Evolutionary conservation across 345 rosid genomes (phyloP), one percentile per base, ranked within the genome.

Genomic region (Lumnitzera littorea): DNA sequence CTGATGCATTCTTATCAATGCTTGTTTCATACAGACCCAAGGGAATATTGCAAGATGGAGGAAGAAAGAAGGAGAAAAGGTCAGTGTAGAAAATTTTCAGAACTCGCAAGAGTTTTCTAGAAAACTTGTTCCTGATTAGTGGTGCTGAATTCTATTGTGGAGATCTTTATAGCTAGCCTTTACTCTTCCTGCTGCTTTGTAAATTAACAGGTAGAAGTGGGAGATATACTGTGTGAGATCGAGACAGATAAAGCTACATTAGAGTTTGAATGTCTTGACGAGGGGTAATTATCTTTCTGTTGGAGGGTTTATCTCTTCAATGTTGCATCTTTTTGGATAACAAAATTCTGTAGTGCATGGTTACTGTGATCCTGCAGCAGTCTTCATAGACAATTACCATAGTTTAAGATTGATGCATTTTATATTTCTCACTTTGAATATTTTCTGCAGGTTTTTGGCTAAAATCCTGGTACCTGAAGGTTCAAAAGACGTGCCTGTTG

Each of bases 51-150:
- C 84, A 57, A 92, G 79, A 75, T 89, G 98, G 98, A 68, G 61
- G 74, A 92, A 92, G 81, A 92, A 89, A 75, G 98, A 92, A 81
- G 98, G 98, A 62, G 98, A 92, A 63, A 89, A 80, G 88, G 98
- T 92, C 66, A 65, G 77, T 72, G n/a, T 50, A 49, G 48, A 29
- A 50, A 61, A 41, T 55, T 49, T 16, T 12, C 53, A 46, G 13
- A 12, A 43, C 52, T 53, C 8, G 36, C 24, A 14, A 49, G 46
- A 61, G 36, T 50, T 53, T 13, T 16, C 15, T 20, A 46, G 12
- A 23, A 15, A 53, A 24, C 41, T 49, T 15, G 27, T 60, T 24
- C 11, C 43, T 60, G 53, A 2, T 23, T 54, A 31, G 41, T 17
- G 50, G 25, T 15, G 50, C 15, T 13, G 17, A 17, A 17, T 24